Percentiles rank a stretch among this genome's conserved stretches.
Conservation (phyloP, 2,329 filamentous ascomycete species). For the Scedosporium minutisporum region DNA sequence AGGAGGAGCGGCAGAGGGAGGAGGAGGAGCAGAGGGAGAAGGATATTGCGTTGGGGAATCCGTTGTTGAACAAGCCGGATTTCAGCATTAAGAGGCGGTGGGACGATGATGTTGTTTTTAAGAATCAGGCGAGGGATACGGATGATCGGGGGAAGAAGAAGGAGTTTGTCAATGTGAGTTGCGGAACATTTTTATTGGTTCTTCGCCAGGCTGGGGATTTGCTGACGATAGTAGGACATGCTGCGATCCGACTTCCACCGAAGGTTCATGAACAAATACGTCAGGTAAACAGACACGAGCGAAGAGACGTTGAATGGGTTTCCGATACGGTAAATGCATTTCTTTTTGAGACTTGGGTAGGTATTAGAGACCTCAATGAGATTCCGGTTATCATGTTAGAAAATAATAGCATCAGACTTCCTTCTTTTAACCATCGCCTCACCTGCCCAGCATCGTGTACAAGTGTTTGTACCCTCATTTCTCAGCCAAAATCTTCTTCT, state of each 20-base stretch:
- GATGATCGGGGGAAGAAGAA: slow-evolving; percentile 82
- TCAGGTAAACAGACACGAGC: slow-evolving; percentile 30
- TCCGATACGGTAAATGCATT: background rate
- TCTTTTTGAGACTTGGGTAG: slow-evolving; percentile 5
- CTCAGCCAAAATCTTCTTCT: slow-evolving; percentile 49
- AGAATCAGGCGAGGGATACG: slow-evolving; percentile 92
- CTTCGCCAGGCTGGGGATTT: slow-evolving; percentile 1
- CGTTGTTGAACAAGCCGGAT: slow-evolving; percentile 77
- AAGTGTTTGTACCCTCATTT: background rate
- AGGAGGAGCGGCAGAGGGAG: slow-evolving; percentile 67
- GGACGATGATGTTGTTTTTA: slow-evolving; percentile 99
- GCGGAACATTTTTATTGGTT: background rate
- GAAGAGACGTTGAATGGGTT: no score
- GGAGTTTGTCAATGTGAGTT: slow-evolving; percentile 88
- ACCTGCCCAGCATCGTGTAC: background rate
- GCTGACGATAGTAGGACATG: slow-evolving; percentile 68
- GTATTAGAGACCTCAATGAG: background rate
- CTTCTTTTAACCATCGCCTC: slow-evolving; percentile 5
- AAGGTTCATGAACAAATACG: slow-evolving; percentile 77
- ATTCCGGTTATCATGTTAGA: no score
- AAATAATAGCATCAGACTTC: slow-evolving; percentile 3
- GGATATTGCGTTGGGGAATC: slow-evolving; percentile 88
- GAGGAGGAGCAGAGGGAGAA: slow-evolving; percentile 78
- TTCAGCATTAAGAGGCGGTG: slow-evolving; percentile 88
- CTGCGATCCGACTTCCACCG: slow-evolving; percentile 95